Evolutionary conservation across 2,329 filamentous ascomycete species (phyloP).

Genomic region (Zymoseptoria passerinii): DNA sequence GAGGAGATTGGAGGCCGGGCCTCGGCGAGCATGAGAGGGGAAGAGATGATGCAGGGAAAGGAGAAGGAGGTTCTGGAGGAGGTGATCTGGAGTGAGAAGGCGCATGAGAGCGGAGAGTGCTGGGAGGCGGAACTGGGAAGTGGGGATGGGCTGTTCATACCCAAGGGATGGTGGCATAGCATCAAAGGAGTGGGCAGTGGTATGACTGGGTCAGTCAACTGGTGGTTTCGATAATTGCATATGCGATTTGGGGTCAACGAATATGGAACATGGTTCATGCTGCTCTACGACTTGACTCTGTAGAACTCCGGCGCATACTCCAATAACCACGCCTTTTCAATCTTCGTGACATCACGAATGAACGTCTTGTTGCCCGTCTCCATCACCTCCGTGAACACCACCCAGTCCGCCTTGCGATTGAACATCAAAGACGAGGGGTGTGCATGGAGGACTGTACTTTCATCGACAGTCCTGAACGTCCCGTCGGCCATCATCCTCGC

Average conservation of each 20-base stretch:
- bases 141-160: slow-evolving; percentile 71
- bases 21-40: slow-evolving; percentile 54
- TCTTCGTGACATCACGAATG: slow-evolving; percentile 85
- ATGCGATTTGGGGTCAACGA: too few species aligned
- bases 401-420: slow-evolving; percentile 93
- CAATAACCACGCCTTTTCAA: slow-evolving; percentile 84
- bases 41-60: slow-evolving; percentile 83
- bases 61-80: slow-evolving; percentile 60
- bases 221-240: not conserved
- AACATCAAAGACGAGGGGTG: slow-evolving; percentile 94
- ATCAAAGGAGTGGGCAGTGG: slow-evolving; percentile 55
- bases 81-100: slow-evolving; percentile 55
- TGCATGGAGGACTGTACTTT: slow-evolving; percentile 68
- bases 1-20: slow-evolving; percentile 30
- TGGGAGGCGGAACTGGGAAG: slow-evolving; percentile 42
- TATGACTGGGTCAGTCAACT: slow-evolving; percentile 49
- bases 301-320: slow-evolving; percentile 86
- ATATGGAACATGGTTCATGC: not conserved
- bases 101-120: slow-evolving; percentile 11
- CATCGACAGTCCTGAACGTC: slow-evolving; percentile 76
- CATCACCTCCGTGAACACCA: slow-evolving; percentile 88
- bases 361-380: slow-evolving; percentile 83
- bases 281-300: slow-evolving; percentile 39
- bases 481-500: slow-evolving; percentile 92
- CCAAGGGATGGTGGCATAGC: slow-evolving; percentile 81